Percentiles rank a stretch among this genome's conserved stretches.
These are phyloP conservation scores for Lodderomyces elongisporus DNA, from an alignment of 1,139 yeast species.

Conservation along the genomic window DNA sequence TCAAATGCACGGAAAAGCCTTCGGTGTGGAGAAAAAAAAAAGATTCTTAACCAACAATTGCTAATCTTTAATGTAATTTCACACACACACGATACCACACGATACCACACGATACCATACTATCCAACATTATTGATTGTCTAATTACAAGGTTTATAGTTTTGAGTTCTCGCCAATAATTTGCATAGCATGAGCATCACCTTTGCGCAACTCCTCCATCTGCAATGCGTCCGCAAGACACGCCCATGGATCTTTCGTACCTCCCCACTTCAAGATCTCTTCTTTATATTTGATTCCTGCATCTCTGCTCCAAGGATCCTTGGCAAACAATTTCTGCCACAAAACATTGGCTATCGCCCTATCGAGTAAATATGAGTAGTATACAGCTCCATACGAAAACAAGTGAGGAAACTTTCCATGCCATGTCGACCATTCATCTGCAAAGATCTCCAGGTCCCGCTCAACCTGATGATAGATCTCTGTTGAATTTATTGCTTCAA, in stretches of 20 bases:
- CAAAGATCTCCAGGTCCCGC: constrained; percentile 46
- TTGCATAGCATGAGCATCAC: constrained; percentile 74
- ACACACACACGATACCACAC: no score
- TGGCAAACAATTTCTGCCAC: constrained; percentile 67
- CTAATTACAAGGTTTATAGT: constrained; percentile 4
- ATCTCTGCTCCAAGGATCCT: constrained; percentile 63
- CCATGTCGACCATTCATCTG: constrained; percentile 73
- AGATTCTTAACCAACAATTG: no score
- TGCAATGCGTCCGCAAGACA: constrained; percentile 78
- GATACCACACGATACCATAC: no score
- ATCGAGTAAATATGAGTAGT: constrained; percentile 87
- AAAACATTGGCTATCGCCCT: constrained; percentile 87
- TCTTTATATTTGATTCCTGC: constrained; percentile 74
- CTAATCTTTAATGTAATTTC: no score
- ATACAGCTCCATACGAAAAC: constrained; percentile 90
- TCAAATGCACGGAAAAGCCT: no score
- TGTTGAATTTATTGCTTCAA: constrained; percentile 44
- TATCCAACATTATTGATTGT: no score
- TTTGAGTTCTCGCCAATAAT: constrained; percentile 36
- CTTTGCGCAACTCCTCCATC: constrained; percentile 52
- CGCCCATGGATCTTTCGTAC: constrained; percentile 84
- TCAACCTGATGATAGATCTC: constrained; percentile 65
- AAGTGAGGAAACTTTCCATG: constrained; percentile 93
- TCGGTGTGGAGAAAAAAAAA: no score
- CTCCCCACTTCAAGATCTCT: constrained; percentile 87